phyloP scores from a whole-genome alignment of 2,329 filamentous ascomycete species.

The Colletotrichum lupini region DNA sequence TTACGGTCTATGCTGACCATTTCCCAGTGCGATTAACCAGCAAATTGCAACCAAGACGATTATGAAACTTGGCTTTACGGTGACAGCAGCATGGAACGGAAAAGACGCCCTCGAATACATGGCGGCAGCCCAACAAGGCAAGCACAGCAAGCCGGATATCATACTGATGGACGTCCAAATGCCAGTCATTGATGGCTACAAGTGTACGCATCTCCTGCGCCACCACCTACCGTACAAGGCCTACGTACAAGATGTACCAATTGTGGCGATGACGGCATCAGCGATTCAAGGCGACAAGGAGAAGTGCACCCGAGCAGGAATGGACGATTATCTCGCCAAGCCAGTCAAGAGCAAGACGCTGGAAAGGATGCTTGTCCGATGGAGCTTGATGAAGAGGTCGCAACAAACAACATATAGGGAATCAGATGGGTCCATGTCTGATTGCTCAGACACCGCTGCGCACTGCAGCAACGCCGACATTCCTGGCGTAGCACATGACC shows the following conservation, averaged over 20 bases:
- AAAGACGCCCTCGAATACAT: constrained; percentile 83
- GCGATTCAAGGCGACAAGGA: constrained; percentile 82
- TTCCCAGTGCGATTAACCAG: constrained; percentile 71
- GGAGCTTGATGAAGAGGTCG: constrained; percentile 59
- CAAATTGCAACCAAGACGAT: constrained; percentile 83
- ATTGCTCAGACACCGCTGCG: constrained; percentile 59
- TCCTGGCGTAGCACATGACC: constrained; percentile 43
- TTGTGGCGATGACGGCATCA: constrained; percentile 85
- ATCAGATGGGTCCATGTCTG: constrained; percentile 45
- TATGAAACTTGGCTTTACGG: constrained; percentile 77
- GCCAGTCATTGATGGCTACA: constrained; percentile 82
- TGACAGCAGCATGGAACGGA: constrained; percentile 80
- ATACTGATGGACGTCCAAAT: constrained; percentile 85
- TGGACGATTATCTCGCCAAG: constrained; percentile 82
- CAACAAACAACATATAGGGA: constrained; percentile 13
- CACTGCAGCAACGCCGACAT: constrained; percentile 56
- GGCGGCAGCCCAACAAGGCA: constrained; percentile 60
- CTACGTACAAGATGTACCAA: constrained; percentile 72
- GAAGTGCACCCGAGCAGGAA: constrained; percentile 78
- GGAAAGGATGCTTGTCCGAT: constrained; percentile 78
- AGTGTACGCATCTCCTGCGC: constrained; percentile 78
- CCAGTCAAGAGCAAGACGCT: constrained; percentile 76
- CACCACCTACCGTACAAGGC: constrained; percentile 73
- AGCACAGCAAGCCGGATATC: constrained; percentile 72
- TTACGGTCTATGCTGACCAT: constrained; percentile 28